Base-by-base conservation (phyloP, 75 land plant genomes). In the Pinus tabuliformis region DNA sequence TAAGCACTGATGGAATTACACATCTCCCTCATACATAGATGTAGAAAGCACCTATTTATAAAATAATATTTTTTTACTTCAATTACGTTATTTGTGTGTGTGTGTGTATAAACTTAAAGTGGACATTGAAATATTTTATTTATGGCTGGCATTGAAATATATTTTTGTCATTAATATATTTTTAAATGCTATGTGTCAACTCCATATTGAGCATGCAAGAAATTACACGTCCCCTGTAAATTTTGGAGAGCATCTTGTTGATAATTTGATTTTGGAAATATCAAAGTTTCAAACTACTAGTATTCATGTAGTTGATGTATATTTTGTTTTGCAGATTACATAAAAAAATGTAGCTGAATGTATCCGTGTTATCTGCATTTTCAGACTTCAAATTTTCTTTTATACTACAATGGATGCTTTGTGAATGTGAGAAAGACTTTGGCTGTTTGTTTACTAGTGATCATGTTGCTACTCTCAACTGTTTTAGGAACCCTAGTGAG, bases 361-460 rank as follows among this genome's bases (percentile, higher is more conserved):
- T 6, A 68, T 68, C 54, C 52, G 13, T 49, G 12, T 68, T 68
- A 45, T 68, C 42, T 68, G 72, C 72, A 68, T 68, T 68, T 62
- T 39, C 72, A 68, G 72, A 42, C 36, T 68, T 24, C 21, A 68
- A 24, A 21, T 36, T 30, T 37, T 68, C 52, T 68, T 68, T 39
- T 68, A 68, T 68, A 68, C 52, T 20, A 20, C 72, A 68, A 39
- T 68, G 72, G 39, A 16, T 45, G 4, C 49, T 30, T 68, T 68
- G 3, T 68, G 52, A 68, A 42, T 42, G 52, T 39, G 72, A n/a
- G n/a, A 39, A 68, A 68, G 11, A 39, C 36, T 17, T 42, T 36
- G 52, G 13, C 54, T 42, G 52, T 18, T 7, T 42, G 42, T 68
- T 68, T 42, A 22, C 54, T 39, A 42, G 54, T 37, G 14, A 68